phyloP scores from a whole-genome alignment of 1,284 basidiomycete species.

The Porodaedalea pini region DNA sequence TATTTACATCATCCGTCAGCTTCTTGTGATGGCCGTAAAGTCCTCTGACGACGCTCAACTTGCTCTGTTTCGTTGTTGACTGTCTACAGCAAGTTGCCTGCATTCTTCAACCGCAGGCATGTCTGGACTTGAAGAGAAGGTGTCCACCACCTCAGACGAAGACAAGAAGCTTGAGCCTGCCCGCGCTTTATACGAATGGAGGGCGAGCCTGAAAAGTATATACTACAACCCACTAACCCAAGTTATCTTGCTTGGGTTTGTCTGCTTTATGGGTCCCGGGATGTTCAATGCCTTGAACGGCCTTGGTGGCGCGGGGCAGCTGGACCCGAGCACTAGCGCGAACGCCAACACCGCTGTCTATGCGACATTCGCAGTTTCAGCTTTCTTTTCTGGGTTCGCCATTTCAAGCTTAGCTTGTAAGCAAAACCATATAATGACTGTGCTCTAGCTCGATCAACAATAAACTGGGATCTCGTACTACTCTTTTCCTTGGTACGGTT shows the following conservation, averaged over 20 bases:
- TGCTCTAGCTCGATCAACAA: conserved; percentile 16
- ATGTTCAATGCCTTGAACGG: conserved; percentile 31
- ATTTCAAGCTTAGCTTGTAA: not conserved
- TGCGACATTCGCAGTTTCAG: conserved; percentile 28
- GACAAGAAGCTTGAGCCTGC: too few species aligned
- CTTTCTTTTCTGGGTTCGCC: conserved; percentile 24
- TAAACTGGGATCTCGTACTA: conserved; percentile 42
- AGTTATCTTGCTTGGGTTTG: conserved; percentile 30
- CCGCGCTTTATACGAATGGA: too few species aligned
- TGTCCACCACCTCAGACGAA: too few species aligned
- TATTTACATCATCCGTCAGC: too few species aligned
- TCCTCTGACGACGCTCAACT: too few species aligned
- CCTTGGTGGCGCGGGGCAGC: conserved; percentile 32
- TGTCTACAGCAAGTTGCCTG: too few species aligned
- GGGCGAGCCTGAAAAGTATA: conserved; percentile 21
- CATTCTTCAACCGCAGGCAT: too few species aligned
- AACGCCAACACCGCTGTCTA: conserved; percentile 30
- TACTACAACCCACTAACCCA: conserved; percentile 31
- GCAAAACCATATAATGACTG: not conserved
- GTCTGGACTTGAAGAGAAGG: too few species aligned
- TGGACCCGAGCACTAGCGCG: conserved; percentile 28
- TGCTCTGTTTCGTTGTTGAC: too few species aligned
- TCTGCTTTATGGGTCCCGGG: conserved; percentile 35
- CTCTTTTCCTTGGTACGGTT: conserved; percentile 45
- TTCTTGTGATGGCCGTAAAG: too few species aligned